Percentiles rank a stretch among this genome's conserved stretches.
Conservation (phyloP, 257 asterid species). For the Lycium ferocissimum region DNA sequence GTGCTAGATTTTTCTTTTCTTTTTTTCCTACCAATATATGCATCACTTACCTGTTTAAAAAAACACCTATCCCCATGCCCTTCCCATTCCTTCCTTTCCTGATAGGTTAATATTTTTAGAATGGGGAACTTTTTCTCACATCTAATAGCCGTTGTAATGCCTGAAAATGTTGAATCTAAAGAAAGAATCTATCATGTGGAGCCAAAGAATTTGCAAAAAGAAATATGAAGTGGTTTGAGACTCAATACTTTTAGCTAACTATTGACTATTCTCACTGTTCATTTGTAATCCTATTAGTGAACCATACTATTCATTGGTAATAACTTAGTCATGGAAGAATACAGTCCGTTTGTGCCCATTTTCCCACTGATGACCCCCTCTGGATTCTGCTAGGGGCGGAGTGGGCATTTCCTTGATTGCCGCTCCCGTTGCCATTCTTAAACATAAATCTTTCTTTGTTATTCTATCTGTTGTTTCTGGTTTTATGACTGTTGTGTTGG, state of each 20-base stretch:
- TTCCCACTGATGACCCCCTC: constrained; percentile 8
- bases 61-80: background rate
- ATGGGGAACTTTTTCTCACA: background rate
- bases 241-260: background rate
- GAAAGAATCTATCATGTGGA: constrained; percentile 3
- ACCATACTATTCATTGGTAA: background rate
- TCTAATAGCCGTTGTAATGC: background rate
- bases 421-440: constrained; percentile 3
- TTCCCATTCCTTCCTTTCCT: background rate
- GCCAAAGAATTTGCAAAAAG: background rate
- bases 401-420: constrained; percentile 23
- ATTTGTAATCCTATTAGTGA: background rate
- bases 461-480: constrained; percentile 17
- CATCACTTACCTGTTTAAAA: background rate
- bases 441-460: background rate
- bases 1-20: background rate
- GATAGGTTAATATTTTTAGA: background rate
- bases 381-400: background rate
- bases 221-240: constrained; percentile 7
- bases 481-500: background rate
- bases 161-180: background rate
- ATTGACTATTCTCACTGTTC: background rate
- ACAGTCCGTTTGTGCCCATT: background rate
- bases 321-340: background rate
- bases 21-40: constrained; percentile 1